Evolutionary conservation across 441 rosid genomes (phyloP), one percentile per base, ranked within the genome.

Genomic region (Aquilaria agallochum): DNA sequence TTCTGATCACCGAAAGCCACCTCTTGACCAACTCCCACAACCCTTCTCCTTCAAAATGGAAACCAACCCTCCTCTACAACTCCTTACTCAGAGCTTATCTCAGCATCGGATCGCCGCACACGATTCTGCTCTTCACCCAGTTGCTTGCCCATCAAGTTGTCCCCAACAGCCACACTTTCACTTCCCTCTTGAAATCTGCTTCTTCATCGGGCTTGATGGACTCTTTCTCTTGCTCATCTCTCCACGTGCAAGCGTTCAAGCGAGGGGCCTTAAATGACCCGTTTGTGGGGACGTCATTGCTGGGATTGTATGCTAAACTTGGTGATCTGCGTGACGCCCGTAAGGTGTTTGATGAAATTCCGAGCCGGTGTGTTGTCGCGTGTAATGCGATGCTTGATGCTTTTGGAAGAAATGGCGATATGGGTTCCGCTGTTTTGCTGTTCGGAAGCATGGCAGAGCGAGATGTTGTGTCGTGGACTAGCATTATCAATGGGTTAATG

Each of bases 401-500:
- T 64, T 83, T 51, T 66, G 79, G 78, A 31, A 81, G 78, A 63
- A 81, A 82, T 46, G 83, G 84, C 30, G 88, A 70, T 53, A 72
- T 81, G 80, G 77, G 31, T 58, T 81, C 71, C 67, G 91, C 89
- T 67, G 60, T 73, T 40, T 59, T 54, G 48, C 49, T 79, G 5
- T 81, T 89, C 69, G 45, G 66, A 50, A 54, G 68, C 50, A 87
- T 89, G 91, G 53, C 54, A 53, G 55, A 65, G 50, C 75, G 65
- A 32, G 90, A 87, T 63, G 96, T 83, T 31, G 77, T 89, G 15
- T 79, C 94, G 15, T 89, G 92, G 96, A 85, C 94, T 9, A 83
- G 67, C 56, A 74, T 87, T 63, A 79, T 89, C 46, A 83, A 76
- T 54, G 92, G 96, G 73, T 78, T 84, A 63, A 53, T 69, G 51